Evolutionary conservation across 306 rosid genomes (phyloP).

Genomic region (Ormosia emarginata): DNA sequence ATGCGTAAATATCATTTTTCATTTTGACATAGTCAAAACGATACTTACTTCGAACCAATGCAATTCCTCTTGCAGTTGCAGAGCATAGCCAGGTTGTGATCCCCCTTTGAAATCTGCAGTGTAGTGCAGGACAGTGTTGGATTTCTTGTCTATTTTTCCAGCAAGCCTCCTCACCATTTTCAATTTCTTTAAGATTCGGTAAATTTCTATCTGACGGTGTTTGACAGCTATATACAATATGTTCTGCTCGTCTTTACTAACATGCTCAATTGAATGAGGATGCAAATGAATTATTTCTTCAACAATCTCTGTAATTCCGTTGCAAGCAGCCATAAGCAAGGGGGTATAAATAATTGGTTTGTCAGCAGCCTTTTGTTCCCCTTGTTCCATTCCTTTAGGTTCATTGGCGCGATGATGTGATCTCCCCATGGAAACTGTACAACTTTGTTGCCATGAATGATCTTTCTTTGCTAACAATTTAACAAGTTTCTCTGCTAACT

Average conservation of each 20-base stretch:
- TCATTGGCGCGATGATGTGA: neutral
- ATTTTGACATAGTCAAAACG: neutral
- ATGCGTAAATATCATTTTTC: neutral
- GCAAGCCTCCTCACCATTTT: slow-evolving; percentile 24
- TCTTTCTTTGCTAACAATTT: slow-evolving; percentile 25
- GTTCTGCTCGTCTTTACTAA: slow-evolving; percentile 32
- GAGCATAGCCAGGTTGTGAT: slow-evolving; percentile 40
- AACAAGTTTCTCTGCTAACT: slow-evolving; percentile 23
- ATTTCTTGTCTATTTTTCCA: slow-evolving; percentile 26
- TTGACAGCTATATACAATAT: slow-evolving; percentile 30
- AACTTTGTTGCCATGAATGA: slow-evolving; percentile 18
- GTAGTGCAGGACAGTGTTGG: slow-evolving; percentile 35
- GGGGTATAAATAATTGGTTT: slow-evolving; percentile 24
- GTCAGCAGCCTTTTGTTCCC: neutral
- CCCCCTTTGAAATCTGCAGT: slow-evolving; percentile 34
- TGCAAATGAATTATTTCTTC: slow-evolving; percentile 24
- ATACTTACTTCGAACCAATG: slow-evolving; percentile 40
- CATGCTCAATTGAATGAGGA: slow-evolving; percentile 43
- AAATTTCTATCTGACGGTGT: slow-evolving; percentile 28
- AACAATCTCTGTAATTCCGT: slow-evolving; percentile 44
- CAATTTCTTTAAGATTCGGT: slow-evolving; percentile 15
- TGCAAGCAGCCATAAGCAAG: slow-evolving; percentile 44
- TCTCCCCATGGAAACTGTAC: slow-evolving; percentile 17
- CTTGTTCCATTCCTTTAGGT: neutral
- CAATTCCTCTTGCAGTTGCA: slow-evolving; percentile 40